Conservation (phyloP, 345 rosid species). For the Angophora floribunda region DNA sequence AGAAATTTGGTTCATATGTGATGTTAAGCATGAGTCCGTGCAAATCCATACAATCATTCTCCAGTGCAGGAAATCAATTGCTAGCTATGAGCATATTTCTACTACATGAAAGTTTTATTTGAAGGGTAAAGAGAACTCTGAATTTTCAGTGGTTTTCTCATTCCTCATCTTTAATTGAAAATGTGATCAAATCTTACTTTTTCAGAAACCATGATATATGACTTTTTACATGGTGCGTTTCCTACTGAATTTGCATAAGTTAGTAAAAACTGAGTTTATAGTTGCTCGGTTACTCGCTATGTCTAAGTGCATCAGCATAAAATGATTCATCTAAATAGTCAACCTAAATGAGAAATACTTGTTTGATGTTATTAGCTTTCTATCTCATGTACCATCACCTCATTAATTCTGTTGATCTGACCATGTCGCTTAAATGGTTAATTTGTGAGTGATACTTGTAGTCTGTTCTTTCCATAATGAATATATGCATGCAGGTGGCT, state of each 20-base stretch:
- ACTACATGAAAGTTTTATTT: neutral
- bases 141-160: neutral
- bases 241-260: neutral
- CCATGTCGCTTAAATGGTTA: neutral
- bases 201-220: neutral
- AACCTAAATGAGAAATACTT: neutral
- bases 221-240: neutral
- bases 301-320: neutral
- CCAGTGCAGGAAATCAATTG: neutral
- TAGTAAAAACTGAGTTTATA: neutral
- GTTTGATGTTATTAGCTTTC: neutral
- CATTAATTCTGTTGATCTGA: neutral
- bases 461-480: neutral
- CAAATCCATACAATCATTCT: neutral
- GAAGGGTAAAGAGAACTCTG: neutral
- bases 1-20: neutral
- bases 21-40: neutral
- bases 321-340: neutral
- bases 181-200: neutral
- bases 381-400: neutral
- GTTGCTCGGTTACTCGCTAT: neutral
- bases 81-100: neutral
- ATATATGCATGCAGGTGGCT: constrained; percentile 23
- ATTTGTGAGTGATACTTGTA: neutral
- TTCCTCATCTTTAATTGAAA: neutral